These are phyloP conservation scores for Marasmius tenuissimus DNA, from an alignment of 1,284 basidiomycete genomes.

Conservation along the genomic window DNA sequence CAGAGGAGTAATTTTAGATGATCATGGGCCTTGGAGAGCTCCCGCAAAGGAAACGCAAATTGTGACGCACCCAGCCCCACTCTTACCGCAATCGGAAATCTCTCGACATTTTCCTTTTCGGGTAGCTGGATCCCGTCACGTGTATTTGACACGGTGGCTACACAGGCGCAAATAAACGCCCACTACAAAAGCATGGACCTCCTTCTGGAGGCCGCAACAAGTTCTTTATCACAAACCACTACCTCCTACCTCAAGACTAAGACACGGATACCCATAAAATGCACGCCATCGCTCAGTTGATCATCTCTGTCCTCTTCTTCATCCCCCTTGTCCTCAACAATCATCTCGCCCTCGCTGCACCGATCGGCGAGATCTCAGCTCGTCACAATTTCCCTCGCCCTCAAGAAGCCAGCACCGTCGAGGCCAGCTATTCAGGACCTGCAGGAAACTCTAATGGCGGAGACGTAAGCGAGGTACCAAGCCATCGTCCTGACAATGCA, in stretches of 20 bases:
- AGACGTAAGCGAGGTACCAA: background rate
- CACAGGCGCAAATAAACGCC: background rate
- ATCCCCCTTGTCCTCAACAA: conserved; percentile 19
- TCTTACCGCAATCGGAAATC: background rate
- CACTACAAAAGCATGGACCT: background rate
- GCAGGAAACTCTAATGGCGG: background rate
- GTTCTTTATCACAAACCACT: background rate
- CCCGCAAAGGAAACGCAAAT: background rate
- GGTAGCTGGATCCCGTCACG: background rate
- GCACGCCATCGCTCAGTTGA: conserved; percentile 27
- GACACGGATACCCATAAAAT: background rate
- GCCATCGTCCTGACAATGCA: background rate
- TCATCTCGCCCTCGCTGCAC: background rate
- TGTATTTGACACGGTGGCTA: background rate
- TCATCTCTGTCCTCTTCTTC: conserved; percentile 25
- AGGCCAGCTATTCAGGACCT: conserved; percentile 1
- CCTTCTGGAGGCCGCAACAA: background rate
- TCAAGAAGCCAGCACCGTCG: conserved; percentile 19
- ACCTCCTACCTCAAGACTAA: background rate
- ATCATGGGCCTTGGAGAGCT: background rate
- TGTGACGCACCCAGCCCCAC: background rate
- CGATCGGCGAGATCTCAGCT: conserved; percentile 1
- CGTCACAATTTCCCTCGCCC: conserved; percentile 25
- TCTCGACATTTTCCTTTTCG: background rate
- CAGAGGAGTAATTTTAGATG: background rate